Evolutionary conservation across 2,329 filamentous ascomycete species (phyloP).

Genomic region (Leptographium radiaticola): DNA sequence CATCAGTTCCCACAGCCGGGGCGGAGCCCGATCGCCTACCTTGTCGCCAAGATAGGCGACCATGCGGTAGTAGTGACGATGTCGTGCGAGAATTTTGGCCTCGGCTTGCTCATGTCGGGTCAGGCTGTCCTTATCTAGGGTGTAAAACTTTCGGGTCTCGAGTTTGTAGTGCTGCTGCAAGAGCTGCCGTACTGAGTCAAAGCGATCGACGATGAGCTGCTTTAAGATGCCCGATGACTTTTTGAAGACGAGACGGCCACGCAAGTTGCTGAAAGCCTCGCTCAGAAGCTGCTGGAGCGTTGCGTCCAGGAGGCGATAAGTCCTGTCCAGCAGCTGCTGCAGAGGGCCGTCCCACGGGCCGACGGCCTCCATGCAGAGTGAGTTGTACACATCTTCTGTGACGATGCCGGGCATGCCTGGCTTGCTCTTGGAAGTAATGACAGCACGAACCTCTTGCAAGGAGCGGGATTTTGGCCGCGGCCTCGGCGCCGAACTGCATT

Average conservation of each 20-base stretch:
- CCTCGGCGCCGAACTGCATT: background rate
- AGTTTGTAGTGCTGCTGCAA: slow-evolving; percentile 35
- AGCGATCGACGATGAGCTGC: slow-evolving; percentile 28
- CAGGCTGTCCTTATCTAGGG: slow-evolving; percentile 38
- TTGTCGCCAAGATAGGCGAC: slow-evolving; percentile 23
- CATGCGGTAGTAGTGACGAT: slow-evolving; percentile 36
- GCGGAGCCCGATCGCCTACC: slow-evolving; percentile 15
- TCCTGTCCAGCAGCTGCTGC: slow-evolving; percentile 30
- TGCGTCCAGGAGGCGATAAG: slow-evolving; percentile 32
- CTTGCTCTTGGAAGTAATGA: slow-evolving; percentile 40
- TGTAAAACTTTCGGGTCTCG: slow-evolving; percentile 43
- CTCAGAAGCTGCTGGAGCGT: slow-evolving; percentile 34
- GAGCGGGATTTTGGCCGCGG: slow-evolving; percentile 16
- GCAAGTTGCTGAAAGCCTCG: slow-evolving; percentile 30
- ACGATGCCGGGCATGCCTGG: slow-evolving; percentile 47
- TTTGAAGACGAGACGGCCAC: slow-evolving; percentile 36
- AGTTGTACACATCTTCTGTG: slow-evolving; percentile 46
- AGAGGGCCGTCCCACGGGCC: slow-evolving; percentile 44
- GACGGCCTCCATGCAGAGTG: slow-evolving; percentile 43
- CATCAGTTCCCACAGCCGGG: slow-evolving; percentile 30
- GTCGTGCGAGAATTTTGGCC: slow-evolving; percentile 26
- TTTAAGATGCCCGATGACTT: slow-evolving; percentile 30
- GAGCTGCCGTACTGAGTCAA: slow-evolving; percentile 21
- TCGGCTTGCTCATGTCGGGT: slow-evolving; percentile 32
- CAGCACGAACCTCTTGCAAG: slow-evolving; percentile 36